Conservation (phyloP, 2,329 filamentous ascomycete genomes). For the Nemania sp. region DNA sequence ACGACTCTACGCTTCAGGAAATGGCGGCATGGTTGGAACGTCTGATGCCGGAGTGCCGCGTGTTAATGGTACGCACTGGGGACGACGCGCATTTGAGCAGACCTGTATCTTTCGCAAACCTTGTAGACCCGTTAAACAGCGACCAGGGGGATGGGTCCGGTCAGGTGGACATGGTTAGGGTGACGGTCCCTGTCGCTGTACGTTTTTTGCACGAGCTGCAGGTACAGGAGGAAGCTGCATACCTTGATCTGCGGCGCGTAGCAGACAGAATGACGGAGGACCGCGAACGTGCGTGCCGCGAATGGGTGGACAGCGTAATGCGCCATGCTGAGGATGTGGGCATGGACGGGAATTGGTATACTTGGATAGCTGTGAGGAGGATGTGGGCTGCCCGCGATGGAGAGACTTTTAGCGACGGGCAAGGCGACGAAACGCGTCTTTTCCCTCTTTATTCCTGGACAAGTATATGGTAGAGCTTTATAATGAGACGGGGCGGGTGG, state of each 20-base stretch:
- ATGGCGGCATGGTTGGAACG: conserved; percentile 34
- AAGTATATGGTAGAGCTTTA: conserved; percentile 38
- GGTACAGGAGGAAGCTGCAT: conserved; percentile 37
- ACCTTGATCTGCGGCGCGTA: conserved; percentile 36
- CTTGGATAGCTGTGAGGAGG: conserved; percentile 38
- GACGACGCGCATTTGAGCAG: conserved; percentile 37
- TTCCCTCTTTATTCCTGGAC: conserved; percentile 38
- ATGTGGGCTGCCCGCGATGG: conserved; percentile 39
- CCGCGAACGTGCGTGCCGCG: conserved; percentile 36
- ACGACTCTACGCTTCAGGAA: conserved; percentile 32
- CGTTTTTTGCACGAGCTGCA: conserved; percentile 39
- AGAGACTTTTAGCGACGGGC: conserved; percentile 37
- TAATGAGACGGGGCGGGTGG: too few species aligned
- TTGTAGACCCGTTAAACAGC: conserved; percentile 38
- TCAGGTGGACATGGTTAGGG: conserved; percentile 37
- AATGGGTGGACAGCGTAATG: conserved; percentile 39
- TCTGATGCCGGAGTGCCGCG: conserved; percentile 38
- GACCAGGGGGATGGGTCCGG: conserved; percentile 35
- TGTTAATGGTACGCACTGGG: conserved; percentile 38
- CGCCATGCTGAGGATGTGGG: conserved; percentile 36
- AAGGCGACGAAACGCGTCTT: conserved; percentile 38
- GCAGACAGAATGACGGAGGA: conserved; percentile 39
- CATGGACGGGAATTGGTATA: conserved; percentile 37
- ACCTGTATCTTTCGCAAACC: conserved; percentile 39
- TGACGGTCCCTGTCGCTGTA: conserved; percentile 39